These are phyloP conservation scores for Magnaporthiopsis rhizophila DNA, from an alignment of 2,329 filamentous ascomycete species.

Conservation along the genomic window DNA sequence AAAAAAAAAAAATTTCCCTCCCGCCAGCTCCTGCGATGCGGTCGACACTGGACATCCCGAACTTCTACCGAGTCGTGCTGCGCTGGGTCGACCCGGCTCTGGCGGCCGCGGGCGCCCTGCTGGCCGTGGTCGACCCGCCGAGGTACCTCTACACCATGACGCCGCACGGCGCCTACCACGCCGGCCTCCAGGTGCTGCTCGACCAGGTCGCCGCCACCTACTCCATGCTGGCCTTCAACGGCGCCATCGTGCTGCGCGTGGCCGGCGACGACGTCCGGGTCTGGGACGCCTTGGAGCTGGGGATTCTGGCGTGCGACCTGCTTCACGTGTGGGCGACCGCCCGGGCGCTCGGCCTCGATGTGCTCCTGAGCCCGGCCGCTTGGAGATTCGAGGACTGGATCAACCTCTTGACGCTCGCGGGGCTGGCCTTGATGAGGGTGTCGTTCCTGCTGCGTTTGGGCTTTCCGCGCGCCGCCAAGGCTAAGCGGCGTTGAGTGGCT, in stretches of 20 bases:
- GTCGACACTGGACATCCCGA: too few species aligned
- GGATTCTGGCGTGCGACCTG: slow-evolving; percentile 19
- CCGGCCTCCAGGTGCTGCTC: slow-evolving; percentile 17
- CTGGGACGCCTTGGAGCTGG: slow-evolving; percentile 18
- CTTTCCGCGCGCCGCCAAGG: slow-evolving; percentile 11
- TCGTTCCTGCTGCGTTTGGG: slow-evolving; percentile 27
- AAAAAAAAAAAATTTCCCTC: too few species aligned
- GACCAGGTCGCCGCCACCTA: slow-evolving; percentile 22
- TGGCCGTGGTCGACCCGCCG: slow-evolving; percentile 13
- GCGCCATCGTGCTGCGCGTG: slow-evolving; percentile 20
- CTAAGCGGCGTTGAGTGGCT: neutral
- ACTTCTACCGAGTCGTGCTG: slow-evolving; percentile 10
- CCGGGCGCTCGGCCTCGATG: slow-evolving; percentile 22
- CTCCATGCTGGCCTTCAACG: slow-evolving; percentile 21
- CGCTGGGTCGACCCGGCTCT: slow-evolving; percentile 13
- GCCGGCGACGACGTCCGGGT: slow-evolving; percentile 19
- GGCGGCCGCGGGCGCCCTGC: slow-evolving; percentile 12
- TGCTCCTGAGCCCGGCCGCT: slow-evolving; percentile 15
- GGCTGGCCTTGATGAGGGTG: slow-evolving; percentile 23
- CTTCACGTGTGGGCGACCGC: slow-evolving; percentile 24
- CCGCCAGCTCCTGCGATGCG: too few species aligned
- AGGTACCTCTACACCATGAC: slow-evolving; percentile 12
- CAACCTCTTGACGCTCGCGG: slow-evolving; percentile 24
- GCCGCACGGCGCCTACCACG: slow-evolving; percentile 12
- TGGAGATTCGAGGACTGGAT: slow-evolving; percentile 30